phyloP scores from a whole-genome alignment of 208 protist genomes.

The Trypanosoma platydactyli region DNA sequence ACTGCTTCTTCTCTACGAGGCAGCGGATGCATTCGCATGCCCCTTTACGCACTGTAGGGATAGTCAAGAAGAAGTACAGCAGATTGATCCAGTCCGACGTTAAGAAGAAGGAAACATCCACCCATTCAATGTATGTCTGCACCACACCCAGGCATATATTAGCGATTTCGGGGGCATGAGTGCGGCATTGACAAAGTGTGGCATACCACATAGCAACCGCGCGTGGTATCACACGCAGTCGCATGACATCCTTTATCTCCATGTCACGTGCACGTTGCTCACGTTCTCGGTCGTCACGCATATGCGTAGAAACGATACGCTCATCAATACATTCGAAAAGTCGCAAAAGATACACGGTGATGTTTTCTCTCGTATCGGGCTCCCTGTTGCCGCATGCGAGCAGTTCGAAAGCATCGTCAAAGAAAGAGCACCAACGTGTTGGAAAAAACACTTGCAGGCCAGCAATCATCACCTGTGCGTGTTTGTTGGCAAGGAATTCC shows the following conservation, averaged over 20 bases:
- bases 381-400: constrained; percentile 23
- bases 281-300: constrained; percentile 36
- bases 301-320: constrained; percentile 67
- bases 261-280: constrained; percentile 67
- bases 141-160: constrained; percentile 58
- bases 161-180: constrained; percentile 44
- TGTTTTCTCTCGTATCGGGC: constrained; percentile 31
- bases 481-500: constrained; percentile 81
- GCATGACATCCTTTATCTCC: constrained; percentile 82
- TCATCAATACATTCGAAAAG: constrained; percentile 90
- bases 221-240: constrained; percentile 56
- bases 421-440: constrained; percentile 55
- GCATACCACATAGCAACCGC: constrained; percentile 61
- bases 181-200: constrained; percentile 52
- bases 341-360: constrained; percentile 65
- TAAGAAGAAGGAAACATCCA: constrained; percentile 63
- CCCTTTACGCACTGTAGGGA: constrained; percentile 32
- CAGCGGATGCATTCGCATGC: constrained; percentile 66
- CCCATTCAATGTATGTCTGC: constrained; percentile 84
- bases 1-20: constrained; percentile 80
- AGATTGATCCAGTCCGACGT: constrained; percentile 72
- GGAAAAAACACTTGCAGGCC: constrained; percentile 73
- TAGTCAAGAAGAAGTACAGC: constrained; percentile 61
- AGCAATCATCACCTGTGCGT: constrained; percentile 79
- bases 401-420: constrained; percentile 70